Conservation (phyloP, 2,329 filamentous ascomycete genomes). For the Colletotrichum musae region DNA sequence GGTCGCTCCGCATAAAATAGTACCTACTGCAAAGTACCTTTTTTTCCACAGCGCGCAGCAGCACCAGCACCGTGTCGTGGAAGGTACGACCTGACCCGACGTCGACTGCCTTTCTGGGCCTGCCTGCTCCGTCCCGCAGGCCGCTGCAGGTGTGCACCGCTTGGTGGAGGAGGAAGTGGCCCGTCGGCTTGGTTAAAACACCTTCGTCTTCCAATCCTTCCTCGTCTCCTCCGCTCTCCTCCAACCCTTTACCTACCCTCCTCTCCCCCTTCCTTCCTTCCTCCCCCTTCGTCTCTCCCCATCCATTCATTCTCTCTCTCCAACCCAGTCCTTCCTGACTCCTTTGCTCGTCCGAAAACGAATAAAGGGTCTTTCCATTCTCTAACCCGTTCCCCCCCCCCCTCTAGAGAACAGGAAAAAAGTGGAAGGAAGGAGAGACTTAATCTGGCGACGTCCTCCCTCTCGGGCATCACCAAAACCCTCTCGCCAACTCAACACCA, state of each 20-base stretch:
- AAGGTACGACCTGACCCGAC: too few relatives aligned
- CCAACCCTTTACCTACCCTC: slow-evolving; percentile 62
- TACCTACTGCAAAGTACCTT: too few relatives aligned
- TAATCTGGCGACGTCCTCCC: slow-evolving; percentile 46
- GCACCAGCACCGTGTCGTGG: too few relatives aligned
- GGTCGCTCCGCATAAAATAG: too few relatives aligned
- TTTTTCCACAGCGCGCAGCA: too few relatives aligned
- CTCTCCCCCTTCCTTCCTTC: slow-evolving; percentile 54
- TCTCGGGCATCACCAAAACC: slow-evolving; percentile 36
- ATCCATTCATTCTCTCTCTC: slow-evolving; percentile 66
- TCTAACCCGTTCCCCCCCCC: slow-evolving; percentile 20
- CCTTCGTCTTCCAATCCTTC: slow-evolving; percentile 68
- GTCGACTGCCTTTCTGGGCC: background rate
- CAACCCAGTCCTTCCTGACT: slow-evolving; percentile 64
- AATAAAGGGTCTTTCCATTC: slow-evolving; percentile 43
- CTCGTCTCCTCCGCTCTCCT: slow-evolving; percentile 68
- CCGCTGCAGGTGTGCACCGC: slow-evolving; percentile 6
- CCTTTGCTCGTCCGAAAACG: slow-evolving; percentile 47
- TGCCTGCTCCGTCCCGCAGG: slow-evolving; percentile 6
- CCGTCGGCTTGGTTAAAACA: slow-evolving; percentile 54
- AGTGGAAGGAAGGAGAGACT: slow-evolving; percentile 42
- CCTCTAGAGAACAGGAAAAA: slow-evolving; percentile 42
- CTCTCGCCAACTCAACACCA: slow-evolving; percentile 19
- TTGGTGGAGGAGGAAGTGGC: background rate
- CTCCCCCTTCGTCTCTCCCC: slow-evolving; percentile 58